Percentiles rank a stretch among this genome's conserved stretches.
These are phyloP conservation scores for Sechiopsis laciniata DNA, from an alignment of 306 rosid species.

Conservation along the genomic window DNA sequence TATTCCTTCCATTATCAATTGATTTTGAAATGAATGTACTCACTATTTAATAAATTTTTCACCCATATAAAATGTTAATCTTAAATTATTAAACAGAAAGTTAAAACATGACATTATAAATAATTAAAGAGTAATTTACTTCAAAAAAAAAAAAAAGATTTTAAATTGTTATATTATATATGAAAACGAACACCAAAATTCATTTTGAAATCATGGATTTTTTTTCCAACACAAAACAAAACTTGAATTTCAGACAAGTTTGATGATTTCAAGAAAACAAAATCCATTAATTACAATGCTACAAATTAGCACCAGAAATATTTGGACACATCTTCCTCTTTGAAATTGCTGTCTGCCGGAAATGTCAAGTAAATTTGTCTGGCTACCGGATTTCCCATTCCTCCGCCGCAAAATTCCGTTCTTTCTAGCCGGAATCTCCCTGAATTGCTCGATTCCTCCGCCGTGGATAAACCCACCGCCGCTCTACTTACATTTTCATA, in stretches of 20 bases:
- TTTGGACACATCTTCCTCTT: conserved; percentile 91
- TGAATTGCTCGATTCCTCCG: conserved; percentile 65
- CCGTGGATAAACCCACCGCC: conserved; percentile 82
- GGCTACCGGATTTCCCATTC: conserved; percentile 70
- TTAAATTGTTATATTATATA: too few relatives aligned
- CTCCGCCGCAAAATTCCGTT: conserved; percentile 54
- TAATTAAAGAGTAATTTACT: not conserved
- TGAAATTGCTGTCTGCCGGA: conserved; percentile 91
- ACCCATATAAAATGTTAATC: too few relatives aligned
- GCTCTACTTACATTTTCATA: conserved; percentile 37
- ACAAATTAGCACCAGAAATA: conserved; percentile 61
- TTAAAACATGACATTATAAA: not conserved
- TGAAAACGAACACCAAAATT: not conserved
- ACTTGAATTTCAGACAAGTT: not conserved
- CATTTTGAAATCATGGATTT: not conserved
- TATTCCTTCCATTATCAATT: too few relatives aligned
- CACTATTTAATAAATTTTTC: too few relatives aligned
- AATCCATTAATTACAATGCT: not conserved
- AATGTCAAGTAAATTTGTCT: conserved; percentile 95
- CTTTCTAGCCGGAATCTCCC: conserved; percentile 69
- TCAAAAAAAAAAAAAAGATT: too few relatives aligned
- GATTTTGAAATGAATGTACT: too few relatives aligned
- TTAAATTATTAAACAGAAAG: too few relatives aligned
- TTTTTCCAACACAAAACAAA: not conserved
- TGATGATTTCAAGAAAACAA: not conserved